A percentile compares a stretch with the other conserved stretches of the same genome.
Evolutionary conservation across 345 rosid genomes (phyloP).

Genomic region (Reutealis trisperma): DNA sequence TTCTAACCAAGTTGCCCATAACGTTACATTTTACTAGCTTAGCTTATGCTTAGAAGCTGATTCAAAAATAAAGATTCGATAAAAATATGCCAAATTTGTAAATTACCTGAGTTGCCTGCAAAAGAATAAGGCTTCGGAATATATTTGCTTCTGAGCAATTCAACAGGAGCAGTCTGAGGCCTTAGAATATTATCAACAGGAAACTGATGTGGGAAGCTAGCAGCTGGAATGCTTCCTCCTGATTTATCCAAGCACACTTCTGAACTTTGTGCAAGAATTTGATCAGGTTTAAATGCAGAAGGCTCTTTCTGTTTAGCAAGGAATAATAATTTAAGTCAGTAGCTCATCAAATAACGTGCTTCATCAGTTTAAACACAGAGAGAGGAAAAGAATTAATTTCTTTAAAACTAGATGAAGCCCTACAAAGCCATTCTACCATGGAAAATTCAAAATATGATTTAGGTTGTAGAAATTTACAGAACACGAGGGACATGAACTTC

Average conservation of each 20-base stretch:
- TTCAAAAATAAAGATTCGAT: neutral
- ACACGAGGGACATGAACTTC: neutral
- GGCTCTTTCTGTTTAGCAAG: conserved; percentile 27
- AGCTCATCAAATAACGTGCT: neutral
- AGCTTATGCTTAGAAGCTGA: neutral
- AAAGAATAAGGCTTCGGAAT: conserved; percentile 37
- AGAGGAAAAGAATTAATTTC: neutral
- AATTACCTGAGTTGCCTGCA: conserved; percentile 47
- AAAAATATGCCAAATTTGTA: conserved; percentile 7
- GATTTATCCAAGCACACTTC: conserved; percentile 30
- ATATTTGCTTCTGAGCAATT: conserved; percentile 39
- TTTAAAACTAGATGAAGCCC: neutral
- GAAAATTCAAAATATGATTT: neutral
- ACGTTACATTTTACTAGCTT: neutral
- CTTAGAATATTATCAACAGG: conserved; percentile 31
- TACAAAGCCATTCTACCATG: neutral
- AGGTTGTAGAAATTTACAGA: neutral
- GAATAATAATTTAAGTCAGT: neutral
- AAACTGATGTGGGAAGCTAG: conserved; percentile 38
- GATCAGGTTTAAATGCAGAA: conserved; percentile 31
- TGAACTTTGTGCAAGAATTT: conserved; percentile 36
- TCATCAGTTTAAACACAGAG: neutral
- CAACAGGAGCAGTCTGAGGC: conserved; percentile 36
- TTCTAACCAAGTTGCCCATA: neutral
- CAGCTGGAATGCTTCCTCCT: conserved; percentile 24